phyloP scores from a whole-genome alignment of 2,329 filamentous ascomycete species.

The Hypoxylon sp. region DNA sequence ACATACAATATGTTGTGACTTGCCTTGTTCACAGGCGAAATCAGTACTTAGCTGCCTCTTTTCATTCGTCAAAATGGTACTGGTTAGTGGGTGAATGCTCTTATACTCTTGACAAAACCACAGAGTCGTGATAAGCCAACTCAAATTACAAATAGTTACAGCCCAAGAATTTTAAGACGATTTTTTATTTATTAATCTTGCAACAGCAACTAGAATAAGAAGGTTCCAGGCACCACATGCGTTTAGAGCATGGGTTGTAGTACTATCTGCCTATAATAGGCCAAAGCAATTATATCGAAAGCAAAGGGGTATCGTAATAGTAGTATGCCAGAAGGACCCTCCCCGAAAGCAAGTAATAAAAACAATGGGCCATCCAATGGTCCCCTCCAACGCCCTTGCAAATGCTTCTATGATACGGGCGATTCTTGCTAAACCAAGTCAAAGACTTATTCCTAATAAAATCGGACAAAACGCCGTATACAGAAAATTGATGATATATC shows the following conservation, averaged over 20 bases:
- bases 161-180: neutral
- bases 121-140: no score
- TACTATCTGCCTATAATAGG: neutral
- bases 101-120: no score
- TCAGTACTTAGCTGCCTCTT: no score
- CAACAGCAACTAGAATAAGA: neutral
- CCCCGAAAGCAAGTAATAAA: neutral
- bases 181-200: neutral
- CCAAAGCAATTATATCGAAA: neutral
- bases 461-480: neutral
- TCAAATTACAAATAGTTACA: neutral
- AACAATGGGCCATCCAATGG: neutral
- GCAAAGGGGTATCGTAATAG: conserved; percentile 23
- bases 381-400: neutral
- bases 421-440: neutral
- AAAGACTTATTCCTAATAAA: neutral
- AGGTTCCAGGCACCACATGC: neutral
- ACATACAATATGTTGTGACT: neutral
- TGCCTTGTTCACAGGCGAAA: neutral
- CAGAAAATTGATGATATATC: conserved; percentile 13
- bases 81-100: no score
- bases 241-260: neutral
- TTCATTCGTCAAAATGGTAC: no score
- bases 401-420: neutral
- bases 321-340: conserved; percentile 1